Base-by-base conservation (phyloP, 2,329 filamentous ascomycete genomes). In the Blumeria hordei region DNA sequence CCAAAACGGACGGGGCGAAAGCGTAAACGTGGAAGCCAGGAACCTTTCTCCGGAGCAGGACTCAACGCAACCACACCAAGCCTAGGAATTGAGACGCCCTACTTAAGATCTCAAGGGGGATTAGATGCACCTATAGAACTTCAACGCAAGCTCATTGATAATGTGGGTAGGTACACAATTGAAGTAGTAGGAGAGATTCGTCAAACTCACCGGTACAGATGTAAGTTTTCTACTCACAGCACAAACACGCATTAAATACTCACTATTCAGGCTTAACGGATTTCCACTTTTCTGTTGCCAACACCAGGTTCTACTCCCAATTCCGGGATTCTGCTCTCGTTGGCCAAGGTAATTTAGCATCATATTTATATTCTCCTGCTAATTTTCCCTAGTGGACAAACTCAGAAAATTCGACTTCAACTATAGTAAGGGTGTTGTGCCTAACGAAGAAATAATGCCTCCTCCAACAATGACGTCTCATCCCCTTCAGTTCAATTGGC, bases 1-100 rank as follows among this genome's bases (percentile, higher is more conserved):
- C 90, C 92, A 0, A 92, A 81, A 66, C 74, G 86, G 55, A 95
- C 88, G 2, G 88, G 88, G 3, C 77, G 87, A 57, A 94, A 85
- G 68, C 77, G 88, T 57, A 94, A 88, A 69, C 74, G 81, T 61
- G 88, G 86, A n/a, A 79, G 78, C 5, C 66, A 80, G 55, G 81
- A 73, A 4, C 79, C 82, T 0, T 90, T 79, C 64, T 68, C 72
- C 43, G 72, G 72, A 37, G 39, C 21, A 39, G 33, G 55, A 41
- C 45, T 52, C 51, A 35, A 32, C 32, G 8, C 33, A n/a, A 18
- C 35, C 12, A 9, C 32, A 53, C 14, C n/a, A 2, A 7, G 1
- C 18, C 6, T 18, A n/a, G n/a, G 9, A 32, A 49, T 3, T 32
- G 33, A 32, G 8, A 32, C 16, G 5, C 44, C 54, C 18, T 16